Percentiles rank a stretch among this genome's conserved stretches.
phyloP scores from a whole-genome alignment of 1,284 basidiomycete species.

The Irpex sp. region DNA sequence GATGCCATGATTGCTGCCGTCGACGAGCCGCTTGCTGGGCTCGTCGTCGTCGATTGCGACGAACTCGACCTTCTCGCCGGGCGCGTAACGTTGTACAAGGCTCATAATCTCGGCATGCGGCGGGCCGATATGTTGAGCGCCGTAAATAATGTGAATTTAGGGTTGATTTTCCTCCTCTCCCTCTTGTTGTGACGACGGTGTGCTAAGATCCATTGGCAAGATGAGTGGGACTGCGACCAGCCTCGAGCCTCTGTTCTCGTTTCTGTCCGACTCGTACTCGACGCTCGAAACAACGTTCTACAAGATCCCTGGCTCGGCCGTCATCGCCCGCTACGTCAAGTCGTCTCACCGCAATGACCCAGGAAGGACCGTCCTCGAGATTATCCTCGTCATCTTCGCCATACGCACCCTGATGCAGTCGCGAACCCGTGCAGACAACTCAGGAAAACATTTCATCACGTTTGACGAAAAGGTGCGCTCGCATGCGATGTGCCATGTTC shows the following conservation, averaged over 20 bases:
- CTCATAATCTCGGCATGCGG: background rate
- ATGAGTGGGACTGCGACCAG: slow-evolving; percentile 33
- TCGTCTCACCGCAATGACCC: slow-evolving; percentile 90
- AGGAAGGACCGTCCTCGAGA: slow-evolving; percentile 85
- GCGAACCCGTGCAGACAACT: slow-evolving; percentile 81
- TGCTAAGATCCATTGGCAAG: slow-evolving; percentile 7
- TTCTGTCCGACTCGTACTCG: slow-evolving; percentile 50
- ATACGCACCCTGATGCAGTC: slow-evolving; percentile 86
- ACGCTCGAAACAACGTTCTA: slow-evolving; percentile 59
- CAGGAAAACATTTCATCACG: slow-evolving; percentile 88
- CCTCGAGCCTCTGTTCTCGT: slow-evolving; percentile 56
- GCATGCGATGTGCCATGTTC: background rate
- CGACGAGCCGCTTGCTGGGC: slow-evolving; percentile 23
- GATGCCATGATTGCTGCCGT: slow-evolving; percentile 20
- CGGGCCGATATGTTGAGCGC: background rate
- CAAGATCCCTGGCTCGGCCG: slow-evolving; percentile 83
- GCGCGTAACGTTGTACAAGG: background rate
- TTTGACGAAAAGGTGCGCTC: slow-evolving; percentile 78
- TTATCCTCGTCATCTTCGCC: slow-evolving; percentile 86
- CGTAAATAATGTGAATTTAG: background rate
- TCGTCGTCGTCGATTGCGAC: slow-evolving; percentile 12
- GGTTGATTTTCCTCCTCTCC: background rate
- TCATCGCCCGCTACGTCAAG: slow-evolving; percentile 87
- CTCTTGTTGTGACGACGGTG: background rate
- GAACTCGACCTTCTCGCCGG: background rate